phyloP scores from a whole-genome alignment of 164 flowering plant species.

The Liquidambar formosana region DNA sequence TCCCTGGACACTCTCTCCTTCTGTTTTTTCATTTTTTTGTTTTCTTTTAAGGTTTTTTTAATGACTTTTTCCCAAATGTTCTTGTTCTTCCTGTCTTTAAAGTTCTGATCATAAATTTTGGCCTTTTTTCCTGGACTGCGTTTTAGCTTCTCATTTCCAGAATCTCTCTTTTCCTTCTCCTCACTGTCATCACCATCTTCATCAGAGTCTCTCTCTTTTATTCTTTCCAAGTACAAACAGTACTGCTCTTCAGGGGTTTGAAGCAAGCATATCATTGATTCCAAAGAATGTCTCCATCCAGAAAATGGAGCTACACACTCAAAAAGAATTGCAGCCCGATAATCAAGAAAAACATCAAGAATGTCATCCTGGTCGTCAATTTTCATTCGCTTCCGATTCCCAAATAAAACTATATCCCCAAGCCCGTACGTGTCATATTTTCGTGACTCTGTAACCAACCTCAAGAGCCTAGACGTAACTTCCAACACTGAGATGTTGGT shows the following conservation, averaged over 20 bases:
- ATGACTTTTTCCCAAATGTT: not conserved
- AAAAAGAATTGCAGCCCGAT: slow-evolving; percentile 33
- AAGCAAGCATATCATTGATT: slow-evolving; percentile 36
- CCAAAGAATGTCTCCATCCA: slow-evolving; percentile 40
- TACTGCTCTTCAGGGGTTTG: slow-evolving; percentile 30
- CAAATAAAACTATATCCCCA: slow-evolving; percentile 57
- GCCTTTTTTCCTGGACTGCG: not conserved
- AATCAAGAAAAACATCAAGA: slow-evolving; percentile 42
- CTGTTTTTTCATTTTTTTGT: not conserved
- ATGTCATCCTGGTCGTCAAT: slow-evolving; percentile 36
- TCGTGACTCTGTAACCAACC: slow-evolving; percentile 16
- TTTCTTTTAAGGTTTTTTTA: slow-evolving; percentile 9
- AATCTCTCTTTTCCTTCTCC: not conserved
- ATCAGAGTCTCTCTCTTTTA: not conserved
- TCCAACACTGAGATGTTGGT: slow-evolving; percentile 48
- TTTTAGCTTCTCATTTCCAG: not conserved
- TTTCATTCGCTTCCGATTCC: slow-evolving; percentile 47
- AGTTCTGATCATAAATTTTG: not conserved
- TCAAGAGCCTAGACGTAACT: slow-evolving; percentile 38
- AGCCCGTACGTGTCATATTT: slow-evolving; percentile 32
- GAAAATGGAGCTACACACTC: slow-evolving; percentile 31
- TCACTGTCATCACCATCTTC: slow-evolving; percentile 6
- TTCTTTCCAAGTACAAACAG: slow-evolving; percentile 20
- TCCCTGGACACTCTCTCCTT: not conserved
- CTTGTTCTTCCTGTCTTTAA: slow-evolving; percentile 1